A percentile compares a stretch with the other conserved stretches of the same genome.
Conservation (phyloP, 495 filamentous ascomycete genomes). For the Hypoxylon trugodes region DNA sequence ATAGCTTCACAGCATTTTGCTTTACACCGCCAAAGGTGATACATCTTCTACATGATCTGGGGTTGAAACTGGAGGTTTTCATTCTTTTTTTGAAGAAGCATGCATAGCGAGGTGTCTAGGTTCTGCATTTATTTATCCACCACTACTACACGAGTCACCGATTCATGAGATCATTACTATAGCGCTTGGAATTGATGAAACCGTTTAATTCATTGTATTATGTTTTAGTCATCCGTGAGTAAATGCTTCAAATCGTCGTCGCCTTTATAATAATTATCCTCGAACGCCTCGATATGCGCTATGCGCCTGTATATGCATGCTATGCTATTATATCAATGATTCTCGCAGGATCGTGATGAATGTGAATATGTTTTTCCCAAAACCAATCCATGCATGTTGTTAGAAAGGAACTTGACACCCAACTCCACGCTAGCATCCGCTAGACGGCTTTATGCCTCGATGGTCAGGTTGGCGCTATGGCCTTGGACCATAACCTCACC, state of each 20-base stretch:
- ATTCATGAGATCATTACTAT: neutral
- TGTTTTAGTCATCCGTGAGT: neutral
- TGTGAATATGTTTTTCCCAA: neutral
- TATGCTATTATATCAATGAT: conserved; percentile 11
- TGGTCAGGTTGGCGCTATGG: conserved; percentile 35
- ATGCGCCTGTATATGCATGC: conserved; percentile 10
- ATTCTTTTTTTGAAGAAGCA: neutral
- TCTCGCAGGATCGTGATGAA: conserved; percentile 16
- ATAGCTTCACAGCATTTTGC: too few species aligned
- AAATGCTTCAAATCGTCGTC: conserved; percentile 7
- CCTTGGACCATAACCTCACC: conserved; percentile 25
- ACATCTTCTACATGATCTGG: too few species aligned
- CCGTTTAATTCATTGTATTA: conserved; percentile 16
- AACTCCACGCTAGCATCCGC: neutral
- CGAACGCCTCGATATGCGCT: conserved; percentile 22
- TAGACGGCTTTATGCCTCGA: conserved; percentile 16
- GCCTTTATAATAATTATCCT: neutral
- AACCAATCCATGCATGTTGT: conserved; percentile 1
- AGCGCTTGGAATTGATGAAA: neutral
- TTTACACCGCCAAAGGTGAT: too few species aligned
- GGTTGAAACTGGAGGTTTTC: too few species aligned
- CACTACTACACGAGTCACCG: neutral
- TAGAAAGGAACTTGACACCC: neutral
- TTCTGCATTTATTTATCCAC: neutral
- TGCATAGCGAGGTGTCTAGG: conserved; percentile 31